phyloP scores from a whole-genome alignment of 108 stramenopile species.

The Pseudonitzschia pungens region DNA sequence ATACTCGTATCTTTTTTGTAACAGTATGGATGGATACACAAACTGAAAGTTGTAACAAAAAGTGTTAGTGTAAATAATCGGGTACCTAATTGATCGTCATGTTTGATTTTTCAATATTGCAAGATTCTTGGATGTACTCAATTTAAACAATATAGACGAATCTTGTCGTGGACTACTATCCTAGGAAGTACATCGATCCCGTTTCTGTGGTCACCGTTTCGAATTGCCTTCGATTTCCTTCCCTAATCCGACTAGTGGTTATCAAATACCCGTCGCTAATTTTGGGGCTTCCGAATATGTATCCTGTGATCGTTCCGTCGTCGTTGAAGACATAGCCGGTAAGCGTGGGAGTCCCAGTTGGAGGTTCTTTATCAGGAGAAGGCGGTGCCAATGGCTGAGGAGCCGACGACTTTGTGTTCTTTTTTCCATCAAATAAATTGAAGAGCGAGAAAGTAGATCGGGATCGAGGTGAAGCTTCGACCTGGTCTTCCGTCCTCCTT shows the following conservation, averaged over 20 bases:
- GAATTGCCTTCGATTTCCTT: slow-evolving; percentile 41
- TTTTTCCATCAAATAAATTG: slow-evolving; percentile 29
- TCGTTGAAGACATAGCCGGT: slow-evolving; percentile 52
- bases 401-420: neutral
- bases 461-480: neutral
- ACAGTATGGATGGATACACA: too few relatives aligned
- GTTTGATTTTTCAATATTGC: too few relatives aligned
- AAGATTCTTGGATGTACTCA: too few relatives aligned
- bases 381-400: neutral
- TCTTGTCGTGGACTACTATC: neutral
- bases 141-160: too few relatives aligned
- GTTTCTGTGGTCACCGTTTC: slow-evolving; percentile 51
- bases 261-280: slow-evolving; percentile 55
- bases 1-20: too few relatives aligned
- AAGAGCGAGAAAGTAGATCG: slow-evolving; percentile 52
- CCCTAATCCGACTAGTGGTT: slow-evolving; percentile 60
- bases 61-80: too few relatives aligned
- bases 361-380: slow-evolving; percentile 16
- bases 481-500: neutral
- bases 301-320: slow-evolving; percentile 64
- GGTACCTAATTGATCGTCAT: too few relatives aligned
- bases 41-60: too few relatives aligned
- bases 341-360: slow-evolving; percentile 38
- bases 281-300: slow-evolving; percentile 51
- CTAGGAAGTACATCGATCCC: slow-evolving; percentile 59